These are phyloP conservation scores for Debaryomyces robertsiae DNA, from an alignment of 1,139 yeast genomes.

Conservation along the genomic window DNA sequence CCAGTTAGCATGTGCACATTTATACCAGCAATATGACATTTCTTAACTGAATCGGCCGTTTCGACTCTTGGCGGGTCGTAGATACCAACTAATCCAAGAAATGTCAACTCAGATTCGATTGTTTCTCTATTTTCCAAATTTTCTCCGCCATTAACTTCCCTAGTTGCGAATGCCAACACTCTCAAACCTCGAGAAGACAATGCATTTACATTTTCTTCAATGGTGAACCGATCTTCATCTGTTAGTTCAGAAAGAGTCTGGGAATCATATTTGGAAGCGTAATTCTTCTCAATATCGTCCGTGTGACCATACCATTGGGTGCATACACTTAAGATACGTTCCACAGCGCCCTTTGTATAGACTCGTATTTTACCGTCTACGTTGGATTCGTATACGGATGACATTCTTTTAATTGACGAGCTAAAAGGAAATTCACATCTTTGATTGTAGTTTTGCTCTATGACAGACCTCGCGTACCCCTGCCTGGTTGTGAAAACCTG, in stretches of 20 bases:
- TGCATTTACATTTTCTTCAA: slow-evolving; percentile 62
- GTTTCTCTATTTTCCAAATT: slow-evolving; percentile 43
- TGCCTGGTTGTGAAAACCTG: slow-evolving; percentile 69
- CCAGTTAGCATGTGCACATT: slow-evolving; percentile 87
- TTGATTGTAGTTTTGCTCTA: slow-evolving; percentile 37
- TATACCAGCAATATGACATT: slow-evolving; percentile 76
- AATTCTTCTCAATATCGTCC: slow-evolving; percentile 16
- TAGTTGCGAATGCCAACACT: slow-evolving; percentile 70
- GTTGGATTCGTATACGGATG: slow-evolving; percentile 52
- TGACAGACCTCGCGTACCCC: slow-evolving; percentile 44
- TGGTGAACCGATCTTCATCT: slow-evolving; percentile 38
- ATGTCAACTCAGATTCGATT: slow-evolving; percentile 58
- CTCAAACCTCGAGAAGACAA: slow-evolving; percentile 72
- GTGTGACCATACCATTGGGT: slow-evolving; percentile 50
- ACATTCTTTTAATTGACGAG: slow-evolving; percentile 75
- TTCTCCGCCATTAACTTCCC: slow-evolving; percentile 24
- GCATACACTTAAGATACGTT: slow-evolving; percentile 65
- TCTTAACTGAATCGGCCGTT: slow-evolving; percentile 65
- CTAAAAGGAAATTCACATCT: slow-evolving; percentile 76
- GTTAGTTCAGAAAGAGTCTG: slow-evolving; percentile 39
- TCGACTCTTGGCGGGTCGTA: slow-evolving; percentile 83
- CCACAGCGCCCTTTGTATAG: slow-evolving; percentile 81
- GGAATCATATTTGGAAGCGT: slow-evolving; percentile 17
- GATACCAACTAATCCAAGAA: slow-evolving; percentile 75
- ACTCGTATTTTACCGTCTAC: slow-evolving; percentile 37